Evolutionary conservation across 805 yeast genomes (phyloP).

Genomic region (Saturnispora silvae): DNA sequence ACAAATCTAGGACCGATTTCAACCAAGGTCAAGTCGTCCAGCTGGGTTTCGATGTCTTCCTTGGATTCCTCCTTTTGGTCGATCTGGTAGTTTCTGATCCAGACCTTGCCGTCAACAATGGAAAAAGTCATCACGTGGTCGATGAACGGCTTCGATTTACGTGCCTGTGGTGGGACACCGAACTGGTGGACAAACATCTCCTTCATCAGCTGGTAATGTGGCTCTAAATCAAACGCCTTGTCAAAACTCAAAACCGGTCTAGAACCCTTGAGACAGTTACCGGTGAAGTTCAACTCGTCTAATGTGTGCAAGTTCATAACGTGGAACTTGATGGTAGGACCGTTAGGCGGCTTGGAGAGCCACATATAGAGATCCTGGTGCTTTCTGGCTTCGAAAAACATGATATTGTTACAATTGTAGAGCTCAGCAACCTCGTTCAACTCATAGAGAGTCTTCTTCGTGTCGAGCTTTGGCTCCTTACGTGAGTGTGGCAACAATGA

Average conservation of each 20-base stretch:
- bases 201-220: conserved; percentile 64
- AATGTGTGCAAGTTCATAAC: conserved; percentile 91
- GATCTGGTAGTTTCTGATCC: conserved; percentile 94
- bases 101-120: conserved; percentile 84
- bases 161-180: conserved; percentile 91
- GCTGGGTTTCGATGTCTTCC: conserved; percentile 16
- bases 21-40: conserved; percentile 62
- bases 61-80: conserved; percentile 48
- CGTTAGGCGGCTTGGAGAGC: conserved; percentile 95
- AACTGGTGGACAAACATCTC: conserved; percentile 74
- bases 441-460: conserved; percentile 78
- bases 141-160: conserved; percentile 87
- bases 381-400: conserved; percentile 92
- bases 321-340: conserved; percentile 91
- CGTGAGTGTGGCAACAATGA: conserved; percentile 85
- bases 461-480: conserved; percentile 92
- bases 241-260: conserved; percentile 91
- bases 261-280: conserved; percentile 91
- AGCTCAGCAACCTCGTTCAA: conserved; percentile 93
- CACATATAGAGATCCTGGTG: conserved; percentile 92
- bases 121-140: conserved; percentile 93
- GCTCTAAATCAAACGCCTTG: conserved; percentile 56
- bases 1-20: conserved; percentile 97
- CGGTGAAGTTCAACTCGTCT: conserved; percentile 93
- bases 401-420: conserved; percentile 91